Conservation (phyloP, 805 yeast genomes). For the Komagataella phaffii region DNA sequence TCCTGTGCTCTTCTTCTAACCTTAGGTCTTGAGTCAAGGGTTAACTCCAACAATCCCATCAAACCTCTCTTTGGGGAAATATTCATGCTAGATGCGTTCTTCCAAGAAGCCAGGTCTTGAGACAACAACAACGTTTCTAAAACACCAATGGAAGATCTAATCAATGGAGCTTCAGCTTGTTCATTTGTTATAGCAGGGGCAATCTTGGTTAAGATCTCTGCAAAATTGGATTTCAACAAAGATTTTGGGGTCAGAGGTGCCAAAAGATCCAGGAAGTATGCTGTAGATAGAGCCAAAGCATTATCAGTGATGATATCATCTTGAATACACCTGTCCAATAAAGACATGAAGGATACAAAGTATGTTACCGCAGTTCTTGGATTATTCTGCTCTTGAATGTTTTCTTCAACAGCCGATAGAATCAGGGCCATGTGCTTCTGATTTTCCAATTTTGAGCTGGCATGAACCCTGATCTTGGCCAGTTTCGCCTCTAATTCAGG, state of each 20-base stretch:
- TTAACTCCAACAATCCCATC: constrained; percentile 61
- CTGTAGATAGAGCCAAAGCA: constrained; percentile 58
- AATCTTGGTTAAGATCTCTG: constrained; percentile 63
- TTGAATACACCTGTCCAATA: constrained; percentile 63
- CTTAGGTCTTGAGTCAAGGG: constrained; percentile 85
- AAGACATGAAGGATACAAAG: constrained; percentile 69
- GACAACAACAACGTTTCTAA: constrained; percentile 67
- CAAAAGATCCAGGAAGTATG: constrained; percentile 71
- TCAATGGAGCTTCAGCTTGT: constrained; percentile 64
- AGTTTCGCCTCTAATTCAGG: constrained; percentile 49
- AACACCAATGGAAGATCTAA: constrained; percentile 76
- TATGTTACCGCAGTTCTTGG: constrained; percentile 65
- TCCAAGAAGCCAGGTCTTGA: constrained; percentile 78
- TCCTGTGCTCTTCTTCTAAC: constrained; percentile 93
- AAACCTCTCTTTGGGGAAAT: constrained; percentile 74
- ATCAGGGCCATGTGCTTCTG: constrained; percentile 79
- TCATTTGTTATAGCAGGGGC: constrained; percentile 69
- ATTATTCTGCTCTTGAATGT: constrained; percentile 53
- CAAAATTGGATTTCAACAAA: constrained; percentile 60
- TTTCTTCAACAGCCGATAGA: constrained; percentile 83
- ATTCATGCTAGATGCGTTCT: constrained; percentile 29
- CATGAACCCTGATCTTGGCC: constrained; percentile 56
- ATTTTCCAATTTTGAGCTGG: constrained; percentile 69
- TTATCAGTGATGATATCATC: constrained; percentile 41
- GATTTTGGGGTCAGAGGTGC: constrained; percentile 61